A percentile compares a stretch with the other conserved stretches of the same genome.
These are phyloP conservation scores for Fagopyrum tataricum DNA, from an alignment of 148 eudicot genomes.

Conservation along the genomic window DNA sequence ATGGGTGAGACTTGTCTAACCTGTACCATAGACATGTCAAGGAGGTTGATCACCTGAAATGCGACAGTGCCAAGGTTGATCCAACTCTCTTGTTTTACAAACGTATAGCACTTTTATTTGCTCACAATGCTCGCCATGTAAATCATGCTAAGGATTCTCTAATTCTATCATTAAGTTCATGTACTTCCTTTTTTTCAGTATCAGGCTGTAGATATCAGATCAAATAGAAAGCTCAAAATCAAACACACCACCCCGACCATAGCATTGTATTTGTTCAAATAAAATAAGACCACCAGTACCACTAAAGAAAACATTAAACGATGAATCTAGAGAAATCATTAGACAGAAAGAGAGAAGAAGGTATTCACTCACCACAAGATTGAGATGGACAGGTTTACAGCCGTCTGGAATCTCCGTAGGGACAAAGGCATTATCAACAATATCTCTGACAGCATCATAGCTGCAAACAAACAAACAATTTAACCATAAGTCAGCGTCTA, in stretches of 20 bases:
- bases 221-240: slow-evolving; percentile 1
- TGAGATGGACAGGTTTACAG: slow-evolving; percentile 81
- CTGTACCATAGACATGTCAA: background rate
- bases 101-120: background rate
- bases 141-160: background rate
- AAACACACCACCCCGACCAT: background rate
- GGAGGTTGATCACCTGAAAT: background rate
- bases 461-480: slow-evolving; percentile 26
- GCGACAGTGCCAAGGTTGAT: background rate
- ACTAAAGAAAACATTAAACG: background rate
- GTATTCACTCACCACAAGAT: slow-evolving; percentile 82
- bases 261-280: background rate
- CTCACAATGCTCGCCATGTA: background rate
- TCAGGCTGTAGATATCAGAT: background rate
- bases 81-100: background rate
- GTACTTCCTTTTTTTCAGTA: background rate
- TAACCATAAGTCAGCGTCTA: background rate
- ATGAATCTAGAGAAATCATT: background rate
- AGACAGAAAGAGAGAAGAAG: background rate
- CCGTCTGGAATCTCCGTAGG: slow-evolving; percentile 57
- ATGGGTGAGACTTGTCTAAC: background rate
- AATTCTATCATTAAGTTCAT: background rate
- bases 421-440: slow-evolving; percentile 37
- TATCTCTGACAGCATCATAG: slow-evolving; percentile 52
- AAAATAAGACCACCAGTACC: background rate